A percentile compares a stretch with the other conserved stretches of the same genome.
Conservation (phyloP, 768 basidiomycete species). For the Filobasidium floriforme region DNA sequence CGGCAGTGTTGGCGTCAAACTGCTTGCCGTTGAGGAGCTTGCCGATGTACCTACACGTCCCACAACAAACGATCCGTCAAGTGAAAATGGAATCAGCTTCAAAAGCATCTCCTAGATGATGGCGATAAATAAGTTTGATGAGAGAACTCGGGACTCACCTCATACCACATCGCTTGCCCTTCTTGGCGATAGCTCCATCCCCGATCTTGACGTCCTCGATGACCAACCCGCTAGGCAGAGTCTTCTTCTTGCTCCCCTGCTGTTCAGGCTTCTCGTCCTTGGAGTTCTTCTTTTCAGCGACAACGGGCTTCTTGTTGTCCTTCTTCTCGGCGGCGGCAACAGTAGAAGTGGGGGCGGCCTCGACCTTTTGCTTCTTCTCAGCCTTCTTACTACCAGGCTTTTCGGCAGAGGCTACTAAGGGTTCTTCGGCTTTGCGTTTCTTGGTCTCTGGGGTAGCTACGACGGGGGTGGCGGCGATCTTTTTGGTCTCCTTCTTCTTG, state of each 20-base stretch:
- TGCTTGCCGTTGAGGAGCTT: constrained; percentile 78
- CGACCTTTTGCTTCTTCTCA: constrained; percentile 60
- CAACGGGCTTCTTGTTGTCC: constrained; percentile 27
- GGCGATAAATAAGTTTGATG: too few species aligned
- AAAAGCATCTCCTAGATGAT: too few species aligned
- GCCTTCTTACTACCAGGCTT: constrained; percentile 44
- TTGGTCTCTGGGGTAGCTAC: constrained; percentile 34
- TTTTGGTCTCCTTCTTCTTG: constrained; percentile 27
- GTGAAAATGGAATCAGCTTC: too few species aligned
- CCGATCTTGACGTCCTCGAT: constrained; percentile 70
- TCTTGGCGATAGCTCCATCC: constrained; percentile 76
- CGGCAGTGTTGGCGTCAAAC: constrained; percentile 51
- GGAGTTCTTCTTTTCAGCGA: constrained; percentile 25
- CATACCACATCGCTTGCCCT: constrained; percentile 73
- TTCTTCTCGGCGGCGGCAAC: constrained; percentile 24
- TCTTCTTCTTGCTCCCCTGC: constrained; percentile 25
- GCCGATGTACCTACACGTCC: constrained; percentile 64
- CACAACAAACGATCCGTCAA: too few species aligned
- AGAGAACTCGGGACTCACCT: constrained; percentile 51
- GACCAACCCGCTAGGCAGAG: constrained; percentile 64
- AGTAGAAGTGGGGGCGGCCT: constrained; percentile 48
- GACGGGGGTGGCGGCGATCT: constrained; percentile 24
- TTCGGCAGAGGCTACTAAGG: constrained; percentile 49
- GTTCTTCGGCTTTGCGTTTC: constrained; percentile 62
- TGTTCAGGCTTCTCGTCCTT: constrained; percentile 30